Conservation (phyloP, 108 stramenopile genomes). For the Pseudonitzschia pungens region DNA sequence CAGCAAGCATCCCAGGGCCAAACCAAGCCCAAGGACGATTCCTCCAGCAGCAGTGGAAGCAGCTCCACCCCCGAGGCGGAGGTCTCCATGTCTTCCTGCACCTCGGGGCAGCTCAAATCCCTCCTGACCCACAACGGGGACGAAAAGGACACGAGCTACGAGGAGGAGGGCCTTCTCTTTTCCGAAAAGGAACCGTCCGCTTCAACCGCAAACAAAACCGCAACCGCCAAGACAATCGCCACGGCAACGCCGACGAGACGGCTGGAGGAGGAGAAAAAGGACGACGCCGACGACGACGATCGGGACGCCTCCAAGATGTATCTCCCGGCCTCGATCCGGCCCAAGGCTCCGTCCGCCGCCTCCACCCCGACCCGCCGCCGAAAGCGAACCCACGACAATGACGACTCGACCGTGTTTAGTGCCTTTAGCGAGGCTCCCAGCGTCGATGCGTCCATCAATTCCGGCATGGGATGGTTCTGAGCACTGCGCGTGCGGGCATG, state of each 20-base stretch:
- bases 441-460: slow-evolving; percentile 8
- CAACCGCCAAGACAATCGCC: neutral
- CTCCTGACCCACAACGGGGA: neutral
- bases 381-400: neutral
- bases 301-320: neutral
- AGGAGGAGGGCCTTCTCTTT: neutral
- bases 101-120: neutral
- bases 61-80: neutral
- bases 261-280: slow-evolving; percentile 11
- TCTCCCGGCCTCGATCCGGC: slow-evolving; percentile 4
- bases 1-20: neutral
- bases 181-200: neutral
- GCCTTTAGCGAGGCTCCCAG: slow-evolving; percentile 16
- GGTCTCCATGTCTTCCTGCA: neutral
- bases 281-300: slow-evolving; percentile 4
- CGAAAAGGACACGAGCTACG: neutral
- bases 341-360: neutral
- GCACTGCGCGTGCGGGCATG: too few relatives aligned
- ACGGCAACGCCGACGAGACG: neutral
- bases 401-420: neutral
- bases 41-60: too few relatives aligned
- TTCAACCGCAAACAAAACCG: neutral
- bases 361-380: too few relatives aligned
- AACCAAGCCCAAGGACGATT: neutral
- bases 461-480: slow-evolving; percentile 19